phyloP scores from a whole-genome alignment of 352 stramenopile genomes.

The Phytophthora sp. region DNA sequence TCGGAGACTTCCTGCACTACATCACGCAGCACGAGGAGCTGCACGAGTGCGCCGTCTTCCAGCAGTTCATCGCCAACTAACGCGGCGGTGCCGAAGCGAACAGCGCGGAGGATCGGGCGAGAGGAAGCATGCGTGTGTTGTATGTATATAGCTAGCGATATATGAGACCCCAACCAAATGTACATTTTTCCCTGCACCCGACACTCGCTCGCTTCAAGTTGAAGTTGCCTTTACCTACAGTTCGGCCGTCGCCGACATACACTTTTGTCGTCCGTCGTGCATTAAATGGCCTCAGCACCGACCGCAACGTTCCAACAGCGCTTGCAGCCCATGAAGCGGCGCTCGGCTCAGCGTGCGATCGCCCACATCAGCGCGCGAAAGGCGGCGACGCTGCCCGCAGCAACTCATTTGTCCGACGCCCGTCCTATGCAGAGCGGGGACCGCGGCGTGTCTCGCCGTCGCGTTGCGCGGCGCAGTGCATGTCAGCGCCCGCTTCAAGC shows the following conservation, averaged over 20 bases:
- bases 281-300: no score
- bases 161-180: slow-evolving; percentile 13
- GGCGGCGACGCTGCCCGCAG: no score
- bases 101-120: neutral
- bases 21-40: slow-evolving; percentile 47
- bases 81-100: neutral
- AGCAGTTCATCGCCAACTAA: slow-evolving; percentile 50
- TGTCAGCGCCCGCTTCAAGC: neutral
- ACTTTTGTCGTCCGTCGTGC: neutral
- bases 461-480: neutral
- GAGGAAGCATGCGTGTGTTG: slow-evolving; percentile 13
- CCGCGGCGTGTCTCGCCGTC: slow-evolving; percentile 2
- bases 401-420: neutral
- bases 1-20: slow-evolving; percentile 55
- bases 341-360: no score
- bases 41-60: slow-evolving; percentile 51
- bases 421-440: neutral
- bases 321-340: no score
- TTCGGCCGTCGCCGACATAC: no score
- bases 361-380: no score
- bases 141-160: slow-evolving; percentile 14
- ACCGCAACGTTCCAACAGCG: no score
- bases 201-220: neutral
- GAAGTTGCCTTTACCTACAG: neutral
- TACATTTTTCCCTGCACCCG: slow-evolving; percentile 8